A percentile compares a stretch with the other conserved stretches of the same genome.
Conservation (phyloP, 192 early-diverging fungal genomes). For the Coemansia sp. region DNA sequence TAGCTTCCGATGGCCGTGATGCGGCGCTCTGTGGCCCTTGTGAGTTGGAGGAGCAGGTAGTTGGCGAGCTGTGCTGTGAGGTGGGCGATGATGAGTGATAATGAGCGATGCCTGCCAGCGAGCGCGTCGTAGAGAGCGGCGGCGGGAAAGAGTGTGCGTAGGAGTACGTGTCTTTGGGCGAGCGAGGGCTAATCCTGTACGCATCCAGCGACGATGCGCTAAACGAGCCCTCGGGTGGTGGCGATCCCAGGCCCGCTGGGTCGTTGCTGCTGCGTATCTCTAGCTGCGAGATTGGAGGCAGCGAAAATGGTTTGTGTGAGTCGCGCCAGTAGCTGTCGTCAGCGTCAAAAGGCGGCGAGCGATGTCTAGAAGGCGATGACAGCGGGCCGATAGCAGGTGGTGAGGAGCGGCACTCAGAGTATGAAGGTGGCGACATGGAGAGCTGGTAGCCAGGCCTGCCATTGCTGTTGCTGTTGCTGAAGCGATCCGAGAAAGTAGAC, state of each 20-base stretch:
- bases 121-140: slow-evolving; percentile 37
- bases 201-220: slow-evolving; percentile 28
- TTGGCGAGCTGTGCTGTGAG: slow-evolving; percentile 34
- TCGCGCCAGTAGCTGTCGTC: slow-evolving; percentile 6
- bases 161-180: background rate
- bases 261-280: slow-evolving; percentile 2
- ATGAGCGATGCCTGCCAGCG: slow-evolving; percentile 17
- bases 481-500: slow-evolving; percentile 38
- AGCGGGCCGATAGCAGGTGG: background rate
- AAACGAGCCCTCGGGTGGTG: slow-evolving; percentile 22
- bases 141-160: slow-evolving; percentile 20
- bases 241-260: slow-evolving; percentile 8
- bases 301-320: slow-evolving; percentile 2
- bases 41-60: slow-evolving; percentile 3
- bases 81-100: slow-evolving; percentile 37
- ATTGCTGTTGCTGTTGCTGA: slow-evolving; percentile 9
- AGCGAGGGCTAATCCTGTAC: slow-evolving; percentile 21
- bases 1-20: background rate
- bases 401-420: slow-evolving; percentile 11
- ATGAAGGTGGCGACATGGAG: slow-evolving; percentile 23
- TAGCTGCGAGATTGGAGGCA: slow-evolving; percentile 45
- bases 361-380: slow-evolving; percentile 10
- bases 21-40: slow-evolving; percentile 7
- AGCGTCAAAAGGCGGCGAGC: background rate
- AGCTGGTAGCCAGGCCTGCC: slow-evolving; percentile 13